These are phyloP conservation scores for Lumnitzera racemosa DNA, from an alignment of 345 rosid genomes.

Conservation along the genomic window DNA sequence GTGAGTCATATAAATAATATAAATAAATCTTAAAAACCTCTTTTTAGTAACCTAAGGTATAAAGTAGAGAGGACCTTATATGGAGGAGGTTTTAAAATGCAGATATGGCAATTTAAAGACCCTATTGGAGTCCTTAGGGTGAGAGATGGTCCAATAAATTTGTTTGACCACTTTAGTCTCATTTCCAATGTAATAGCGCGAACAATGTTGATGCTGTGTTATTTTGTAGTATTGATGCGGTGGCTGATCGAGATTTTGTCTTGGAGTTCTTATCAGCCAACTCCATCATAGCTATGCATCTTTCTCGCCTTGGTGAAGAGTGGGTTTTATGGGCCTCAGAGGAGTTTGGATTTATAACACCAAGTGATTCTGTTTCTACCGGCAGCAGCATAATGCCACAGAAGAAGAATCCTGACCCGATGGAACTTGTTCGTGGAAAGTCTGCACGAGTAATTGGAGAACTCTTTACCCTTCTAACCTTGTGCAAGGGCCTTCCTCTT, in stretches of 20 bases:
- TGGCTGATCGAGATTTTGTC: slow-evolving; percentile 85
- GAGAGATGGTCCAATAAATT: too few species aligned
- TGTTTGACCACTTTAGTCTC: slow-evolving; percentile 3
- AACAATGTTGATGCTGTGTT: slow-evolving; percentile 2
- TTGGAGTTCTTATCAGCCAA: slow-evolving; percentile 76
- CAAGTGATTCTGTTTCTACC: slow-evolving; percentile 86
- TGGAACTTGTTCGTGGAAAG: slow-evolving; percentile 97
- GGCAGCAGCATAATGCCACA: slow-evolving; percentile 99
- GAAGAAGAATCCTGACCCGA: slow-evolving; percentile 98
- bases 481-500: slow-evolving; percentile 97
- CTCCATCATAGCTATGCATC: slow-evolving; percentile 72
- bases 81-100: too few species aligned
- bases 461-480: slow-evolving; percentile 67
- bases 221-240: slow-evolving; percentile 74
- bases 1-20: too few species aligned
- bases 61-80: too few species aligned
- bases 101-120: too few species aligned
- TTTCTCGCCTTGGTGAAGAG: slow-evolving; percentile 94
- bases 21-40: too few species aligned
- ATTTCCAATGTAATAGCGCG: too few species aligned
- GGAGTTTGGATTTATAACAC: slow-evolving; percentile 85
- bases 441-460: slow-evolving; percentile 83
- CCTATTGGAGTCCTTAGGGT: too few species aligned
- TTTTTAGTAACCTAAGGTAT: too few species aligned
- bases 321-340: slow-evolving; percentile 99